Percentiles rank a stretch among this genome's conserved stretches.
phyloP scores from a whole-genome alignment of 495 filamentous ascomycete species.

The Daldinia concentrica region DNA sequence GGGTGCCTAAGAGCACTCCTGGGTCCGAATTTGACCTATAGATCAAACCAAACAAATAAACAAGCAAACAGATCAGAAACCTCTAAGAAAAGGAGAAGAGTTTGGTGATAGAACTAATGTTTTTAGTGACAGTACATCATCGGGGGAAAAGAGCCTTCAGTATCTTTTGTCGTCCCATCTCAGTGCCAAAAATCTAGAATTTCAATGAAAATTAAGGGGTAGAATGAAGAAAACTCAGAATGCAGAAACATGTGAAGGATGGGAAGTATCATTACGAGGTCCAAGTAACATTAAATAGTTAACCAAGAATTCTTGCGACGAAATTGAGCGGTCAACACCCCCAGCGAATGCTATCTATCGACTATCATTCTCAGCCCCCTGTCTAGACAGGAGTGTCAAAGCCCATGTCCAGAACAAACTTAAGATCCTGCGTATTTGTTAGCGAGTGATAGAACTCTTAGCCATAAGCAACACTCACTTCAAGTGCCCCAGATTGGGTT shows the following conservation, averaged over 20 bases:
- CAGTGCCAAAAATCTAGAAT: neutral
- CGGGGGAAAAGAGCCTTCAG: neutral
- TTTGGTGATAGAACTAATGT: no score
- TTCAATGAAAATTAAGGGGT: neutral
- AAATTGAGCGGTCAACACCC: neutral
- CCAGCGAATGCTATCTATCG: neutral
- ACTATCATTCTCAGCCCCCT: neutral
- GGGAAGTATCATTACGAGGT: neutral
- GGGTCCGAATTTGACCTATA: no score
- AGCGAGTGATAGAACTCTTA: neutral
- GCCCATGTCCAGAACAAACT: neutral
- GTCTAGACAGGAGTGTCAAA: neutral
- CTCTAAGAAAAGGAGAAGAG: no score
- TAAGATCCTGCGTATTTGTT: neutral
- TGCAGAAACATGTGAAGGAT: neutral
- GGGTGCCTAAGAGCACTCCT: no score
- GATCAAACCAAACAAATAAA: no score
- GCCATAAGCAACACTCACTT: neutral
- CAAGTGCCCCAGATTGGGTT: neutral
- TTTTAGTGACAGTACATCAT: neutral
- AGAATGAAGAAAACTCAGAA: neutral
- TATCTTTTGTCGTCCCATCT: neutral
- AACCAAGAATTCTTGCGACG: neutral
- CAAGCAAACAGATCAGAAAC: no score
- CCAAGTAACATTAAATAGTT: neutral